Base-by-base conservation (phyloP, 148 eudicot genomes). In the Chenopodium formosanum region DNA sequence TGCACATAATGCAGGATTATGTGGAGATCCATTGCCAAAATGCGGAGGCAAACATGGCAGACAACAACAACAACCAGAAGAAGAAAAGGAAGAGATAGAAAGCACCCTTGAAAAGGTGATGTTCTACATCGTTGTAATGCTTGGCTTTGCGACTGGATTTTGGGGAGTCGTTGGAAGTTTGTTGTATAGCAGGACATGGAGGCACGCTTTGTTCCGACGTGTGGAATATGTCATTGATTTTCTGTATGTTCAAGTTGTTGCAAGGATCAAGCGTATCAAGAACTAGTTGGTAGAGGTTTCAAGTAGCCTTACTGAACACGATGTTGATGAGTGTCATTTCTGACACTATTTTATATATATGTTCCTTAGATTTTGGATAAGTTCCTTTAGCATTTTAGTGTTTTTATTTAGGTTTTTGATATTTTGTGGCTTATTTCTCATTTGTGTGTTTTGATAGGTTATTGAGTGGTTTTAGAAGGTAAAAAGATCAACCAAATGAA, bases 141-240 rank as follows among this genome's bases (percentile, higher is more conserved):
- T 84, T 1, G 89, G 89, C 12, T 78, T 75, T 4, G 86, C 82
- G 2, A 70, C 78, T 16, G 87, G 89, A 23, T 84, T 88, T 74
- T 84, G 86, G 89, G 90, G 84, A 16, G 81, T 82, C 14, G 34
- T 85, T 9, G 89, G 82, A n/a, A 68, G 65, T 50, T 81, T 85
- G 48, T 0, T 82, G 37, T 17, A 82, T 2, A 80, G 80, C 13
- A 82, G 60, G 76, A 47, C 60, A 29, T 82, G 83, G 82, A 86
- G 86, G 62, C 27, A 16, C 25, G 78, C 85, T 19, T 62, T 69
- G 19, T 82, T 84, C 17, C 67, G 22, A 1, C 72, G 73, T 9
- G 76, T 80, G 4, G 87, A 74, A 2, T 23, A 67, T 27, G 4
- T 64, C 58, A n/a, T 27, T 0, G 78, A 86, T 40, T 68, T 23